A percentile compares a stretch with the other conserved stretches of the same genome.
phyloP scores from a whole-genome alignment of 805 yeast genomes.

The Hanseniaspora singularis region DNA sequence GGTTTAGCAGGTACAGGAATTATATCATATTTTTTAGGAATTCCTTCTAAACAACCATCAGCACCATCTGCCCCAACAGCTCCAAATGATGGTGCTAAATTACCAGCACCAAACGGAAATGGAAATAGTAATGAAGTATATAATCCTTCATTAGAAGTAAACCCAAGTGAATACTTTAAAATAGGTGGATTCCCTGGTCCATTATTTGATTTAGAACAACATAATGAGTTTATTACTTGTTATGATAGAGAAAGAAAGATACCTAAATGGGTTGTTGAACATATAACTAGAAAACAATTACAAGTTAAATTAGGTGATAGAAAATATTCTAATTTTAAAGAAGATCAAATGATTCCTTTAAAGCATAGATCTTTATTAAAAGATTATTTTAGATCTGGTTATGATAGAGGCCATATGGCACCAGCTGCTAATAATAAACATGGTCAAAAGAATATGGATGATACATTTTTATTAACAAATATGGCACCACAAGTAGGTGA shows the following conservation, averaged over 20 bases:
- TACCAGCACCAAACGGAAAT: conserved; percentile 15
- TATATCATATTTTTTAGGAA: conserved; percentile 29
- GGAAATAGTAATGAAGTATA: conserved; percentile 3
- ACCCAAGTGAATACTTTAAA: conserved; percentile 72
- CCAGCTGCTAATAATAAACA: conserved; percentile 97
- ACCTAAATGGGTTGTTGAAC: conserved; percentile 83
- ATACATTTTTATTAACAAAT: conserved; percentile 78
- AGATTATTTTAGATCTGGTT: conserved; percentile 90
- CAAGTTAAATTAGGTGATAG: conserved; percentile 52
- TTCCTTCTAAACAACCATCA: conserved; percentile 1
- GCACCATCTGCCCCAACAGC: conserved; percentile 1
- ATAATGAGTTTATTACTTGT: conserved; percentile 71
- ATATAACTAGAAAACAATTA: conserved; percentile 64
- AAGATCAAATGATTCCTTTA: conserved; percentile 71
- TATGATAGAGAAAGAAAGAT: conserved; percentile 75
- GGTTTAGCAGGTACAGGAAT: conserved; percentile 27
- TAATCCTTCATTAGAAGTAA: conserved; percentile 32
- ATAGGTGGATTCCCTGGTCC: conserved; percentile 91
- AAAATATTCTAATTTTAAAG: conserved; percentile 68
- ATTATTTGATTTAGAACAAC: conserved; percentile 62
- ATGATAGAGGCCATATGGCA: conserved; percentile 93
- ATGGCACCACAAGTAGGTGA: conserved; percentile 97
- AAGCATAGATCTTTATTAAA: conserved; percentile 62
- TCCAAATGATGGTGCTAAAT: conserved; percentile 8
- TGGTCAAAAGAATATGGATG: conserved; percentile 85